Percentiles rank a stretch among this genome's conserved stretches.
Conservation (phyloP, 2,329 filamentous ascomycete genomes). For the Fusarium burgessii region DNA sequence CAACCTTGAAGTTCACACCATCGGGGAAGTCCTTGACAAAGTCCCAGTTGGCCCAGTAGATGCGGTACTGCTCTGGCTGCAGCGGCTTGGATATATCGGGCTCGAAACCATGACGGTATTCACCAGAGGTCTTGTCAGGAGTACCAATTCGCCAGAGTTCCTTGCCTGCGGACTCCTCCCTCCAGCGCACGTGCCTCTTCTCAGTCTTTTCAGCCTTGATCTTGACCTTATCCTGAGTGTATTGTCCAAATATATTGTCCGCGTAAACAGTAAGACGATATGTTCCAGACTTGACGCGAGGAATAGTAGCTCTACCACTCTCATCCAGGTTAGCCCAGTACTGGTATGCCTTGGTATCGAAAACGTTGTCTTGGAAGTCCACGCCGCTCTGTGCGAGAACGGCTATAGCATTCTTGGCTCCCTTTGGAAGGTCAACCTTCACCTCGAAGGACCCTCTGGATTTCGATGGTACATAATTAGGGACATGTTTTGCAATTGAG, state of each 20-base stretch:
- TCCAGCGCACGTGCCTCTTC: conserved; percentile 60
- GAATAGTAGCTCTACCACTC: conserved; percentile 63
- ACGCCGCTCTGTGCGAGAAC: conserved; percentile 58
- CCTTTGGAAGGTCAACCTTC: conserved; percentile 63
- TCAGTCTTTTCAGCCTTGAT: conserved; percentile 55
- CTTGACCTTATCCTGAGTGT: conserved; percentile 62
- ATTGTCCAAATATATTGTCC: conserved; percentile 71
- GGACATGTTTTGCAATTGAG: conserved; percentile 68
- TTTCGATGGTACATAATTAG: conserved; percentile 67
- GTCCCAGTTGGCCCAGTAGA: conserved; percentile 72
- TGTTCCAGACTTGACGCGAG: conserved; percentile 66
- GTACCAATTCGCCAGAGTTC: conserved; percentile 73
- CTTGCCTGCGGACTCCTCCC: conserved; percentile 65
- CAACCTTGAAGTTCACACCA: conserved; percentile 69
- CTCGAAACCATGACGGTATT: conserved; percentile 69
- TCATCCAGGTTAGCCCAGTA: conserved; percentile 69
- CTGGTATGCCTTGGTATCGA: conserved; percentile 67
- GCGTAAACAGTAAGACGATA: conserved; percentile 74
- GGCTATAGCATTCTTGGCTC: conserved; percentile 64
- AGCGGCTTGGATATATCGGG: conserved; percentile 61
- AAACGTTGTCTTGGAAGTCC: conserved; percentile 58
- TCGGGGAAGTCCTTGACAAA: conserved; percentile 69
- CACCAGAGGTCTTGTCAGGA: conserved; percentile 71
- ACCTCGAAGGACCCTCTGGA: conserved; percentile 64
- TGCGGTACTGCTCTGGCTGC: conserved; percentile 67